Base-by-base conservation (phyloP, 495 filamentous ascomycete species). In the Talaromyces nanjingensis region DNA sequence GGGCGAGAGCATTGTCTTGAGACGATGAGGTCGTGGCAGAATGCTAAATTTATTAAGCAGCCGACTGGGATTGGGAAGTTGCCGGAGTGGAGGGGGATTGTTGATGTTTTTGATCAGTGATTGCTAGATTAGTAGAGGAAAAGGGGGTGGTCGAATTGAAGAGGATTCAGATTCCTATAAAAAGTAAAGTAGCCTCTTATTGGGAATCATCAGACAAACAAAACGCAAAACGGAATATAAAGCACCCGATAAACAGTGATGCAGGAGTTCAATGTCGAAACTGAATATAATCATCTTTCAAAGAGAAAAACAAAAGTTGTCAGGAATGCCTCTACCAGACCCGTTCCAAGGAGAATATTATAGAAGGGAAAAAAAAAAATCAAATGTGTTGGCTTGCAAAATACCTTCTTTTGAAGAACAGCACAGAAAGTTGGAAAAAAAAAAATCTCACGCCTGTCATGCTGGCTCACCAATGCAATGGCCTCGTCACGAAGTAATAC, bases 401-500 rank as follows among this genome's bases (percentile, higher is more conserved):
- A 27, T 56, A 27, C 53, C 22, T 25, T 25, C 11, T 56, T 56
- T 59, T 14, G 31, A 37, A 59, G 27, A 18, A 37, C 16, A 22
- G n/a, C 55, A 64, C 49, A 59, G 64, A 64, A 68, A 65, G 60
- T 49, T n/a, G n/a, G n/a, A 59, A 45, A 49, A 55, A 64, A 66
- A 31, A 64, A 69, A 60, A 66, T 60, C 57, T 64, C 54, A 59
- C 66, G 64, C 59, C 65, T 65, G 47, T 52, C 45, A 64, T 64
- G 55, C 52, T 64, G 34, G 62, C n/a, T 62, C 20, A 49, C 60
- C 60, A 54, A 62, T 53, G 60, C 60, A 52, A 62, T 54, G 45
- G 45, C 42, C 27, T 53, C 45, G 14, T 62, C 45, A 52, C 25
- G 27, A 54, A 62, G 18, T 59, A 59, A 37, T 59, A 37, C n/a